Percentiles rank a stretch among this genome's conserved stretches.
Evolutionary conservation across 1,284 basidiomycete species (phyloP).

Genomic region (Heterobasidion occidentale): DNA sequence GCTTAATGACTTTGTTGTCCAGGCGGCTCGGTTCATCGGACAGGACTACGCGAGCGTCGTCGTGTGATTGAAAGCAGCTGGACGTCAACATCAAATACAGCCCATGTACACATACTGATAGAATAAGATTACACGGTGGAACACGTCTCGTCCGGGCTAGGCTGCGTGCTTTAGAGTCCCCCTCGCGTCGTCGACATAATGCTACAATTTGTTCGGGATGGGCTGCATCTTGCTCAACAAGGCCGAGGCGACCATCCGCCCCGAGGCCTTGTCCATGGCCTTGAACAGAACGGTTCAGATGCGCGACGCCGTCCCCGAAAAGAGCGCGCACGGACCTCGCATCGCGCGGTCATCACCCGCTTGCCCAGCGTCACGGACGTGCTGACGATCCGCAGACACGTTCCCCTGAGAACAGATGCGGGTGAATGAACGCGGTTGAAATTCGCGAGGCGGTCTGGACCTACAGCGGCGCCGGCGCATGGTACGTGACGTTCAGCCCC

Average conservation of each 20-base stretch:
- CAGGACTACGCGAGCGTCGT: neutral
- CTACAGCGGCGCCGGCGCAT: conserved; percentile 55
- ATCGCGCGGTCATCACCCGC: conserved; percentile 59
- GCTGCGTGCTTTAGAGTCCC: neutral
- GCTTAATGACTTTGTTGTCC: neutral
- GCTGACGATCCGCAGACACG: conserved; percentile 44
- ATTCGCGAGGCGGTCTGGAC: conserved; percentile 17
- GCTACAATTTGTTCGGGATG: neutral
- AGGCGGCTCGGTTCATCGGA: neutral
- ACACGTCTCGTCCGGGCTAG: neutral
- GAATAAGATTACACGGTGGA: neutral
- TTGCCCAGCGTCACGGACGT: conserved; percentile 59
- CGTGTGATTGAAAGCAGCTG: neutral
- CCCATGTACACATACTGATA: neutral
- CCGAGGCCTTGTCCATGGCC: conserved; percentile 48
- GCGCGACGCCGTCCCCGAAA: neutral
- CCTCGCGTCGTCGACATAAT: too few species aligned
- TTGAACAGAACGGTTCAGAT: conserved; percentile 17
- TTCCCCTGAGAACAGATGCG: conserved; percentile 34
- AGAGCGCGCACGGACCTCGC: conserved; percentile 39
- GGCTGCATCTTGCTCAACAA: conserved; percentile 68
- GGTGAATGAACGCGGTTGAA: neutral
- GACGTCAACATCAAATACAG: neutral
- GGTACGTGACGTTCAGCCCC: conserved; percentile 58
- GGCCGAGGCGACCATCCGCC: conserved; percentile 51